Conservation (phyloP, 495 filamentous ascomycete genomes). For the Aspergillus nanangensis region DNA sequence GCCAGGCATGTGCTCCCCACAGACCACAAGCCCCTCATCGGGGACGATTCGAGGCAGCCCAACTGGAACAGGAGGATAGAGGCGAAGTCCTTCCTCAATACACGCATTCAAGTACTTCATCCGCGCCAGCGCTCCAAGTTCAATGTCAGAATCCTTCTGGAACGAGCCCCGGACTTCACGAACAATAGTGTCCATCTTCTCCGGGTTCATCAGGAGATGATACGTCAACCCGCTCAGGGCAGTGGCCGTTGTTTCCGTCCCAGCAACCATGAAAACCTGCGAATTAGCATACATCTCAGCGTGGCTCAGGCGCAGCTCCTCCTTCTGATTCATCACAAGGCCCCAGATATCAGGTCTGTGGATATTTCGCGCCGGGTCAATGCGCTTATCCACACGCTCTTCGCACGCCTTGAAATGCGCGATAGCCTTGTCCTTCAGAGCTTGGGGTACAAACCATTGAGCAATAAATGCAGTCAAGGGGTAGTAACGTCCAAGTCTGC, state of each 20-base stretch:
- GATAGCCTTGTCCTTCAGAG: slow-evolving; percentile 1
- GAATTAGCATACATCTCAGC: slow-evolving; percentile 17
- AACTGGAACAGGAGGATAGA: slow-evolving; percentile 48
- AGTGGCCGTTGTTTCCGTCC: slow-evolving; percentile 56
- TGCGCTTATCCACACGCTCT: slow-evolving; percentile 3
- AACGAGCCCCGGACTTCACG: slow-evolving; percentile 44
- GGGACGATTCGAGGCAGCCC: slow-evolving; percentile 38
- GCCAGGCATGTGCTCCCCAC: slow-evolving; percentile 32
- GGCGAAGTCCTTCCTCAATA: slow-evolving; percentile 48
- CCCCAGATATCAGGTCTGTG: slow-evolving; percentile 11
- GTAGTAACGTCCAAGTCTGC: slow-evolving; percentile 5
- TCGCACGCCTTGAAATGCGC: slow-evolving; percentile 4
- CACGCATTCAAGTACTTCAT: slow-evolving; percentile 48
- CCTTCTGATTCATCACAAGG: slow-evolving; percentile 4
- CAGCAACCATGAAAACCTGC: slow-evolving; percentile 38
- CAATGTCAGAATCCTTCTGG: slow-evolving; percentile 45
- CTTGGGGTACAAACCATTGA: neutral
- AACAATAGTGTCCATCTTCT: slow-evolving; percentile 33
- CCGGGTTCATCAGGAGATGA: slow-evolving; percentile 40
- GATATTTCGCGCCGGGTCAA: neutral
- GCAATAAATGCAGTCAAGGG: slow-evolving; percentile 1
- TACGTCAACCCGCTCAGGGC: slow-evolving; percentile 45
- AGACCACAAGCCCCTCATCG: slow-evolving; percentile 34
- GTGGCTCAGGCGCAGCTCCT: slow-evolving; percentile 1
- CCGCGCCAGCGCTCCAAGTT: slow-evolving; percentile 28